phyloP scores from a whole-genome alignment of 2,329 filamentous ascomycete genomes.

The Phialocephala subalpina region DNA sequence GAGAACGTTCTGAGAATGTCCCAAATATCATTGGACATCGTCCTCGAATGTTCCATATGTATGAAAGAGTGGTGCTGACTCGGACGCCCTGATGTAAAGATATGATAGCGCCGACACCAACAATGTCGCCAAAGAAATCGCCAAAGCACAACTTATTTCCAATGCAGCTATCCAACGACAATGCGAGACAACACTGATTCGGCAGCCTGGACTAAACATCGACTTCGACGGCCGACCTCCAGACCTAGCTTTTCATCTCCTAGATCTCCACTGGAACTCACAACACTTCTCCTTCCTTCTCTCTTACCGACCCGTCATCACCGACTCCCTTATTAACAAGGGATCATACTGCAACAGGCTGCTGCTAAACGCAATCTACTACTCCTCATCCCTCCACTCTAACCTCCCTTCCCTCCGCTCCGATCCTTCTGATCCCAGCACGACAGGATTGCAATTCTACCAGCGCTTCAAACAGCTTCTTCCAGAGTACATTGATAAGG shows the following conservation, averaged over 20 bases:
- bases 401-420: conserved; percentile 46
- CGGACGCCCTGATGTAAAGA: no score
- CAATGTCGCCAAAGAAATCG: not conserved
- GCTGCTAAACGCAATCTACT: conserved; percentile 51
- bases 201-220: not conserved
- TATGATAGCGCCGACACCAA: not conserved
- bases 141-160: conserved; percentile 1
- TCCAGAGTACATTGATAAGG: conserved; percentile 40
- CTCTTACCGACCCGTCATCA: conserved; percentile 50
- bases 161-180: not conserved
- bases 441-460: conserved; percentile 48
- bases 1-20: no score
- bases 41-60: no score
- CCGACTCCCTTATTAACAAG: conserved; percentile 47
- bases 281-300: conserved; percentile 49
- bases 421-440: conserved; percentile 46
- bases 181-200: not conserved
- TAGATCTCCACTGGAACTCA: conserved; percentile 49
- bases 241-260: conserved; percentile 48
- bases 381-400: conserved; percentile 49
- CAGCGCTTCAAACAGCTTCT: conserved; percentile 48
- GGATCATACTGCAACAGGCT: conserved; percentile 49
- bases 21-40: no score
- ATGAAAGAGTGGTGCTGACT: no score
- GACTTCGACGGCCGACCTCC: conserved; percentile 37